Evolutionary conservation across 768 basidiomycete genomes (phyloP), one percentile per base, ranked within the genome.

Genomic region (Agaricus subrufescens): DNA sequence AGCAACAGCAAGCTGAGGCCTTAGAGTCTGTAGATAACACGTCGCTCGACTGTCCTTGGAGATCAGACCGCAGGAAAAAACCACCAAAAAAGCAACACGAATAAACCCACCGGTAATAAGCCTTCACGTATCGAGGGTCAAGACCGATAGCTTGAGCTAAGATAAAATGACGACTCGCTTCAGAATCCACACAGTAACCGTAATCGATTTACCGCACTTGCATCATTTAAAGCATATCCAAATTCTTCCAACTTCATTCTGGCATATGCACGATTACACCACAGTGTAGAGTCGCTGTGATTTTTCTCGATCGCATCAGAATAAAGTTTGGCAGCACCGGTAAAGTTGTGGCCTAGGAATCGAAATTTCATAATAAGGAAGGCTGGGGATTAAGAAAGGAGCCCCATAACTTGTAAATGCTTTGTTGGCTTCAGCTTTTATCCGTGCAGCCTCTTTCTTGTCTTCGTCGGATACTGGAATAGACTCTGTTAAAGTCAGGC

Each of bases 201-300:
- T 34, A 47, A n/a, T 40, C 23, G 38, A 52, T 47, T 43, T 30
- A 46, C 81, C 88, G 68, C 65, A 94, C 94, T 83, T 42, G 93
- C 85, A 75, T 98, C 96, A 29, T 76, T 74, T 27, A 96, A 80
- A 14, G 94, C 97, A 66, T 94, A 94, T 3, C 97, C 97, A 64
- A 89, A 88, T 72, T 99, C 80, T 69, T 99, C 90, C 54, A 98
- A 71, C 73, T 91, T 97, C 71, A 95, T 92, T 50, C 96, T 83
- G 12, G 91, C 82, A 71, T 93, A 91, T 2, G 97, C 94, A 38
- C 96, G 82, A 71, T 98, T 98, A 67, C 89, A 94, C 89, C 91
- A 98, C 51, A 96, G 70, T 12, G 93, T 94, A 51, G 94, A 74
- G 63, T 98, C 96, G 54, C 77, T 75, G 0, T 94, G 94, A 67